Conservation (phyloP, 1,284 basidiomycete genomes). For the Cryptococcus amylolentus region DNA sequence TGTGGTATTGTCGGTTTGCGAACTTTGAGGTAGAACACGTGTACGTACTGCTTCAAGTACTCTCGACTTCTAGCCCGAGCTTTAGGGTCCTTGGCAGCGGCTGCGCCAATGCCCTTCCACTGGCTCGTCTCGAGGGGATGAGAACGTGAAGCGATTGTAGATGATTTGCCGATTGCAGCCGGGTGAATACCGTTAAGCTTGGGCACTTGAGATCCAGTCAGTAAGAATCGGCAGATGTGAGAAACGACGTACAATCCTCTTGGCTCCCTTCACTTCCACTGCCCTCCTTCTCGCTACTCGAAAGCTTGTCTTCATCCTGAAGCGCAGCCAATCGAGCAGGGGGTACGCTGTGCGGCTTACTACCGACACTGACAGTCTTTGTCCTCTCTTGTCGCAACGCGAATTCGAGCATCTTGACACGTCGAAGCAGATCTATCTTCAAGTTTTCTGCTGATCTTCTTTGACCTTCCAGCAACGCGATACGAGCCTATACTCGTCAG, state of each 20-base stretch:
- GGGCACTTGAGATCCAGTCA: conserved; percentile 5
- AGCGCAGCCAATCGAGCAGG: conserved; percentile 44
- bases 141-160: conserved; percentile 23
- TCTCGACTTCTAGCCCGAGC: conserved; percentile 90
- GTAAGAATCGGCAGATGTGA: background rate
- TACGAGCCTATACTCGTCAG: conserved; percentile 65
- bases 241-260: conserved; percentile 22
- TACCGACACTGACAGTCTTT: conserved; percentile 66
- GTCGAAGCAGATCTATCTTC: conserved; percentile 88
- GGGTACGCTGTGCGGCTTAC: conserved; percentile 28
- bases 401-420: conserved; percentile 99
- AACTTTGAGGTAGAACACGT: background rate
- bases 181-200: conserved; percentile 34
- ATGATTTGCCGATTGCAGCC: conserved; percentile 19
- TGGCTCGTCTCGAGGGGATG: conserved; percentile 35
- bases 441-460: conserved; percentile 94
- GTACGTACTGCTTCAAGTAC: conserved; percentile 88
- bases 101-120: conserved; percentile 63
- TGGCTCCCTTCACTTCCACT: conserved; percentile 45
- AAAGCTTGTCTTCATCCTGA: conserved; percentile 42
- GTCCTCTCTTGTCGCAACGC: conserved; percentile 87
- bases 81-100: conserved; percentile 75
- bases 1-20: conserved; percentile 34
- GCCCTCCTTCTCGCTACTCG: conserved; percentile 41
- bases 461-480: conserved; percentile 96